phyloP scores from a whole-genome alignment of 306 rosid genomes.

The Senna tora region DNA sequence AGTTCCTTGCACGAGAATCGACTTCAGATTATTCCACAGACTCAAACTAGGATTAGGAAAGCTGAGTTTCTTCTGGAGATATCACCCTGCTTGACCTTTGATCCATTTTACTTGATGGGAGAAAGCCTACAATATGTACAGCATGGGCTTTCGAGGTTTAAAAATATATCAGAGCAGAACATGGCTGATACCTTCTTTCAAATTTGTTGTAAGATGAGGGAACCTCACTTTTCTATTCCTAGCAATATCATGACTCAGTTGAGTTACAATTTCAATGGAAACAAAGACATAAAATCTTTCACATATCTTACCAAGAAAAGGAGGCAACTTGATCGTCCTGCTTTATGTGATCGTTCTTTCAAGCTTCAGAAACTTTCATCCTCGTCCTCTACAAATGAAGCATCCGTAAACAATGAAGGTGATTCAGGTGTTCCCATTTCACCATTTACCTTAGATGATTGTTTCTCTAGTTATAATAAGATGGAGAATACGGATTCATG shows the following conservation, averaged over 20 bases:
- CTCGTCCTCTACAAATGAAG: neutral
- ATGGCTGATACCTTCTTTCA: constrained; percentile 13
- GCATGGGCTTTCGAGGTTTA: constrained; percentile 21
- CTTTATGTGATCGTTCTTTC: constrained; percentile 4
- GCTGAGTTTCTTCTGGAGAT: constrained; percentile 12
- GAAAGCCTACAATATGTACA: constrained; percentile 18
- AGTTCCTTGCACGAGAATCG: constrained; percentile 17
- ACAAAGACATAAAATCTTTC: neutral
- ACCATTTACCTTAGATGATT: neutral
- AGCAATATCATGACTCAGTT: too few relatives aligned
- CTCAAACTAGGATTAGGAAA: constrained; percentile 3
- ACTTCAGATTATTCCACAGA: constrained; percentile 22
- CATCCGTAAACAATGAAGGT: neutral
- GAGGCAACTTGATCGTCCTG: constrained; percentile 32
- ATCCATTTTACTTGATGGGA: constrained; percentile 15
- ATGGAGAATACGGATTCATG: constrained; percentile 4
- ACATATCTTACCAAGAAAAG: constrained; percentile 36
- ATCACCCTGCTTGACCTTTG: constrained; percentile 11
- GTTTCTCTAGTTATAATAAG: neutral
- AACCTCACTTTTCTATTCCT: neutral
- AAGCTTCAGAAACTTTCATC: constrained; percentile 17
- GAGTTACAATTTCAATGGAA: too few relatives aligned
- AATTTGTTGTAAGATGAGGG: constrained; percentile 19
- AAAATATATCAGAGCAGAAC: constrained; percentile 15
- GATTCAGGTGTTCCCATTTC: neutral